Conservation (phyloP, 495 filamentous ascomycete genomes). For the Annulohypoxylon bovei region DNA sequence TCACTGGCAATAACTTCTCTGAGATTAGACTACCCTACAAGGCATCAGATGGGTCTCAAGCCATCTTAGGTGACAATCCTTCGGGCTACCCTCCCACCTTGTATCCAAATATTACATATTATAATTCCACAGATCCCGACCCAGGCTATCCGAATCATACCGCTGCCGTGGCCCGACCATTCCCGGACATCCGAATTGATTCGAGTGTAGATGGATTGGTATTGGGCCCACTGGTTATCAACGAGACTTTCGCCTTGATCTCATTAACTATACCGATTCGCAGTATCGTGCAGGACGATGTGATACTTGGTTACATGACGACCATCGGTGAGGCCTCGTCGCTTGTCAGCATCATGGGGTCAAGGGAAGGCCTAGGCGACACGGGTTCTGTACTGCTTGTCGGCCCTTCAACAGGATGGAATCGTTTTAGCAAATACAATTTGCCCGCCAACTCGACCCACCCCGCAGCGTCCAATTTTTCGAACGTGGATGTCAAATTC, state of each 20-base stretch:
- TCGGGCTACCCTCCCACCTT: constrained; percentile 72
- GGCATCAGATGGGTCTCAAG: constrained; percentile 63
- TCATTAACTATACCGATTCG: constrained; percentile 81
- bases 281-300: constrained; percentile 63
- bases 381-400: constrained; percentile 75
- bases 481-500: constrained; percentile 53
- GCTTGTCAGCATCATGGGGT: constrained; percentile 65
- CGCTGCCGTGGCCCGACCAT: constrained; percentile 52
- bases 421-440: constrained; percentile 64
- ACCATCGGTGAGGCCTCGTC: constrained; percentile 70
- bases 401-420: constrained; percentile 69
- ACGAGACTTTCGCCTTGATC: constrained; percentile 76
- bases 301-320: constrained; percentile 80
- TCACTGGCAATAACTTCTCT: constrained; percentile 60
- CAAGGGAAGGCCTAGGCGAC: constrained; percentile 71
- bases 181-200: constrained; percentile 64
- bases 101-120: constrained; percentile 80
- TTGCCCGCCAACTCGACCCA: constrained; percentile 50
- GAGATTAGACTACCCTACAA: constrained; percentile 66
- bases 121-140: constrained; percentile 50
- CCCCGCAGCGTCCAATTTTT: constrained; percentile 49
- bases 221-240: constrained; percentile 74
- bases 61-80: constrained; percentile 66
- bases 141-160: constrained; percentile 48
- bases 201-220: constrained; percentile 63